phyloP scores from a whole-genome alignment of 1,284 basidiomycete genomes.

The Coriolopsis trogii region DNA sequence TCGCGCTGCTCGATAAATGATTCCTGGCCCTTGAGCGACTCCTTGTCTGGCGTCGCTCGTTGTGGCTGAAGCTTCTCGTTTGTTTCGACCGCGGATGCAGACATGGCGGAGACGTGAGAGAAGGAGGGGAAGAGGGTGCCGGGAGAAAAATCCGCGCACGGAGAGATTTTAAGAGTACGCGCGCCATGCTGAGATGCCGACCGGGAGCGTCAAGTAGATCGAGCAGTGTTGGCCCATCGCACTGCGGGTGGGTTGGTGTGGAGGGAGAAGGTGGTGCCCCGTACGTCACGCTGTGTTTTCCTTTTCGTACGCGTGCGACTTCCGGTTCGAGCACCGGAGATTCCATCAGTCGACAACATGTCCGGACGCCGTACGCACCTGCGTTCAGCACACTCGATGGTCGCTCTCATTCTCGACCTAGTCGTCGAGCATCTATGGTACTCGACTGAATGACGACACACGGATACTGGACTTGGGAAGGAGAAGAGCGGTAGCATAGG shows the following conservation, averaged over 20 bases:
- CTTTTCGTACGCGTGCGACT: background rate
- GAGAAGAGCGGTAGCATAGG: too few species aligned
- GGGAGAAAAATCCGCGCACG: too few species aligned
- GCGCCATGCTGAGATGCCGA: too few species aligned
- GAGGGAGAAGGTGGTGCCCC: background rate
- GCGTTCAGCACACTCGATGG: background rate
- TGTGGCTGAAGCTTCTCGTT: background rate
- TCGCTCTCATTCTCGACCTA: background rate
- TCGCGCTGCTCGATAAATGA: slow-evolving; percentile 31
- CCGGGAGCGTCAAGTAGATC: too few species aligned
- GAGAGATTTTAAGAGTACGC: too few species aligned
- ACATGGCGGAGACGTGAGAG: background rate
- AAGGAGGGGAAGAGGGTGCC: too few species aligned
- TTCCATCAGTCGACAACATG: background rate
- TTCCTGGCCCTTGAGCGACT: background rate
- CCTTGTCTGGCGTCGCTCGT: background rate
- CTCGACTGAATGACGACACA: too few species aligned
- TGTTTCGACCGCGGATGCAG: background rate
- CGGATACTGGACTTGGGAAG: too few species aligned
- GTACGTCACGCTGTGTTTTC: background rate
- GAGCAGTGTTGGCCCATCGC: background rate
- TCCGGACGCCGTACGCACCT: background rate
- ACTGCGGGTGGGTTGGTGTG: background rate
- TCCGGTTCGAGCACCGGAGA: too few species aligned
- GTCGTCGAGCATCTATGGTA: background rate